Base-by-base conservation (phyloP, 2,329 filamentous ascomycete genomes). In the Trichoderma harzianum region DNA sequence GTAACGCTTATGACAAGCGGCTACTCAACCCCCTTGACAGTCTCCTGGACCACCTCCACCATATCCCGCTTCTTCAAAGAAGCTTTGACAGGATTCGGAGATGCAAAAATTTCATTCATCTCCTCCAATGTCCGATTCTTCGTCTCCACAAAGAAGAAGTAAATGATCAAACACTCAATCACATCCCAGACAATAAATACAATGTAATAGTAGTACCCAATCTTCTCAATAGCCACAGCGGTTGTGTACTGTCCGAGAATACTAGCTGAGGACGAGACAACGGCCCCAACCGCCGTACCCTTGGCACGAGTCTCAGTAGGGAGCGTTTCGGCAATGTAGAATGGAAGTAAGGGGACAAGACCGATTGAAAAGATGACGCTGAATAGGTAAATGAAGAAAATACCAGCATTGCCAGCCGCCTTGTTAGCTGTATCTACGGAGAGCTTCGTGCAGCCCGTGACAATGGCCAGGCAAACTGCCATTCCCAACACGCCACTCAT, bases 341-440 rank as follows among this genome's bases (percentile, higher is more conserved):
- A 73, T 53, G 70, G 68, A 39, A 74, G 71, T 24, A 74, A 58
- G 8, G 72, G 72, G 57, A 71, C 69, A 60, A 71, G 43, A 61
- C 72, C 62, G 16, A 74, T 53, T 3, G 77, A 78, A 73, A 81
- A 82, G 72, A 81, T 80, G 64, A 81, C 75, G 73, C 79, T 88
- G 76, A 89, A 90, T 70, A 89, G 82, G 74, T 87, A 85, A n/a
- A 90, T 81, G 74, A 90, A 87, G 0, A 86, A 86, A 1, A 90
- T 85, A 1, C 86, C 87, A 5, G 83, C 87, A 87, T 88, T 90
- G 3, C 88, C 88, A 0, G 86, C 87, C 0, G 81, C 82, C 30
- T 79, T 78, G 75, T 90, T 83, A 0, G 79, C 76, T 2, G 81
- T 82, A 7, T 83, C 87, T 39, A 86, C 81, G 28, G 62, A 67